Conservation (phyloP, 2,329 filamentous ascomycete genomes). For the Stemphylium lycopersici region DNA sequence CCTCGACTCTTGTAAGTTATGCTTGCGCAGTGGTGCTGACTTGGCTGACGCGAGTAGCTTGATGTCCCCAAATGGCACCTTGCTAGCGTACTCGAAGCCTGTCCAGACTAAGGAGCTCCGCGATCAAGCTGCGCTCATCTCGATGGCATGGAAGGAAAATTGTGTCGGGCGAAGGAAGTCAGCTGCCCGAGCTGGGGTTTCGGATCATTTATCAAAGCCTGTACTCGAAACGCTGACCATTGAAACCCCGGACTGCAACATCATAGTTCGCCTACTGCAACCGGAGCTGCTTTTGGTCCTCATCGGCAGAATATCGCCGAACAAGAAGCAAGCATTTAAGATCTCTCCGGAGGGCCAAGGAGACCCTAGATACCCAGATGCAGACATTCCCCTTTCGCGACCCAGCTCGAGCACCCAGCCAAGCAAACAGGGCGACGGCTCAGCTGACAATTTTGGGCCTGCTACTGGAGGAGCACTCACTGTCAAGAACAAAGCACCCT, state of each 20-base stretch:
- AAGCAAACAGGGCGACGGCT: constrained; percentile 10
- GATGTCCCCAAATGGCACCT: constrained; percentile 59
- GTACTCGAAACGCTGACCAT: constrained; percentile 54
- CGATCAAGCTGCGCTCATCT: constrained; percentile 56
- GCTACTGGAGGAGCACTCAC: constrained; percentile 10
- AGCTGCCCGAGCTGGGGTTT: constrained; percentile 10
- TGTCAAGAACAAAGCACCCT: constrained; percentile 32
- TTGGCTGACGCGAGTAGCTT: constrained; percentile 42
- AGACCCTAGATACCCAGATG: constrained; percentile 48
- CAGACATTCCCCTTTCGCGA: constrained; percentile 10
- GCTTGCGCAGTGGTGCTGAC: background rate
- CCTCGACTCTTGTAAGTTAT: constrained; percentile 52
- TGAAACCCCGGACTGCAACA: constrained; percentile 54
- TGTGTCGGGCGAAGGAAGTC: constrained; percentile 26
- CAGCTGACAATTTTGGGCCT: constrained; percentile 4
- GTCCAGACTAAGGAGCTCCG: constrained; percentile 57
- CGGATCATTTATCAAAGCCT: constrained; percentile 21
- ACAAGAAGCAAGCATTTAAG: constrained; percentile 47
- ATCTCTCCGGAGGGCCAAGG: constrained; percentile 53
- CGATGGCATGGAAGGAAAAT: constrained; percentile 58
- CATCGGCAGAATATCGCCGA: constrained; percentile 55
- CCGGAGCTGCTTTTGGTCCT: constrained; percentile 55
- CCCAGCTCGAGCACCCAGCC: constrained; percentile 12
- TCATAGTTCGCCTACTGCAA: constrained; percentile 55
- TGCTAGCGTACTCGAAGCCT: constrained; percentile 57